Conservation (phyloP, 2,329 filamentous ascomycete species). For the Talaromyces sp. region DNA sequence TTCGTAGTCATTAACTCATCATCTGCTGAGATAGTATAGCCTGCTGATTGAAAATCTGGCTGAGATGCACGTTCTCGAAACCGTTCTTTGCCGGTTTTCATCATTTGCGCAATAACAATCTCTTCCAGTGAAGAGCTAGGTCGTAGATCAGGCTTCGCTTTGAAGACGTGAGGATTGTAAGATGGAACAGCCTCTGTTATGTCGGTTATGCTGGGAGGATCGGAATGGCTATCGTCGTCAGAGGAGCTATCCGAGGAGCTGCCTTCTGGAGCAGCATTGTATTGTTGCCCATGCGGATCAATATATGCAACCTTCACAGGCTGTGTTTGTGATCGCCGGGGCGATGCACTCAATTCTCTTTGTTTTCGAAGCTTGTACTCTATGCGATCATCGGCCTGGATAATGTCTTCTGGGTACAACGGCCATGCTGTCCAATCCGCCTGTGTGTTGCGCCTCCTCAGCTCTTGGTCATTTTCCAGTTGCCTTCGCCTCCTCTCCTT, state of each 20-base stretch:
- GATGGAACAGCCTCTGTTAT: slow-evolving; percentile 48
- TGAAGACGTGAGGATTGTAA: slow-evolving; percentile 51
- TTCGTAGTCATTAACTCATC: slow-evolving; percentile 64
- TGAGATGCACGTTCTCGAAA: slow-evolving; percentile 47
- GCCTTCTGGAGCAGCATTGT: not conserved
- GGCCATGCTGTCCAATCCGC: not conserved
- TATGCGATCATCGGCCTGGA: not conserved
- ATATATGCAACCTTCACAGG: not conserved
- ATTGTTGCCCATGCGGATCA: not conserved
- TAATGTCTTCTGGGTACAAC: not conserved
- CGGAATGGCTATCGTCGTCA: slow-evolving; percentile 53
- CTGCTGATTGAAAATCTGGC: slow-evolving; percentile 12
- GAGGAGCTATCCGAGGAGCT: not conserved
- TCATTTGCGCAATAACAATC: slow-evolving; percentile 60
- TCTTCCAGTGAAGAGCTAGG: slow-evolving; percentile 65
- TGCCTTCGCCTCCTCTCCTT: not conserved
- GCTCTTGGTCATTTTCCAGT: not conserved
- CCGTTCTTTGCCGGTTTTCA: slow-evolving; percentile 63
- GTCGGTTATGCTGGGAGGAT: slow-evolving; percentile 53
- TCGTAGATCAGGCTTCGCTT: slow-evolving; percentile 38
- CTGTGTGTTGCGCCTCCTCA: not conserved
- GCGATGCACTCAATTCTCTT: not conserved
- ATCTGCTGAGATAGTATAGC: slow-evolving; percentile 61
- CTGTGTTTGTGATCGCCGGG: not conserved
- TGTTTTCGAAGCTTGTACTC: not conserved